phyloP scores from a whole-genome alignment of 108 stramenopile genomes.

The Fragilaria crotonensis region DNA sequence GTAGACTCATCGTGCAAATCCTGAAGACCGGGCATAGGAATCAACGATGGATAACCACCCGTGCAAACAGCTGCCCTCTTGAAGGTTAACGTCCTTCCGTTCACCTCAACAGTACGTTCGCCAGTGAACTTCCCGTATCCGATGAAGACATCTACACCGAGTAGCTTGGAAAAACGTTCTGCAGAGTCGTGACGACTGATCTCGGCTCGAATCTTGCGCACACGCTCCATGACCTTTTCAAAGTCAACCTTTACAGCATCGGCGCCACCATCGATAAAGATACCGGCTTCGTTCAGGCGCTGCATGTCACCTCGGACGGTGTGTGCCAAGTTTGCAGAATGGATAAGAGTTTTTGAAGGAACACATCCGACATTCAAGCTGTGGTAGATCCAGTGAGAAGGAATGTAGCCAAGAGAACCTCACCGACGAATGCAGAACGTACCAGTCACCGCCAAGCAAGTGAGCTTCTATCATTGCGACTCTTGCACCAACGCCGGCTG shows the following conservation, averaged over 20 bases:
- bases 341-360: conserved; percentile 80
- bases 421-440: too few species aligned
- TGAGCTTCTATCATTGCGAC: conserved; percentile 82
- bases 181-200: conserved; percentile 81
- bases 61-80: conserved; percentile 80
- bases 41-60: conserved; percentile 66
- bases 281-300: conserved; percentile 50
- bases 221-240: conserved; percentile 75
- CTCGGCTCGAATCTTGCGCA: conserved; percentile 59
- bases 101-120: conserved; percentile 47
- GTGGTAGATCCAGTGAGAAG: neutral
- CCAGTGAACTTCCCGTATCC: conserved; percentile 50
- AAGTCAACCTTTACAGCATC: conserved; percentile 69
- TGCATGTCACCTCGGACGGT: conserved; percentile 34
- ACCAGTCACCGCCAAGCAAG: conserved; percentile 80
- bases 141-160: conserved; percentile 61
- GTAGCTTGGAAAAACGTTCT: conserved; percentile 51
- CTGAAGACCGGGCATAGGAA: conserved; percentile 56
- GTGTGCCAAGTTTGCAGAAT: conserved; percentile 55
- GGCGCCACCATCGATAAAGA: conserved; percentile 40
- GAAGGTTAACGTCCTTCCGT: conserved; percentile 43
- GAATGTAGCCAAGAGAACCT: neutral
- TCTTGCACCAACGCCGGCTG: conserved; percentile 64
- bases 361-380: conserved; percentile 89
- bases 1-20: conserved; percentile 37